Evolutionary conservation across 768 basidiomycete species (phyloP).

Genomic region (Boletus vinaceobasis): DNA sequence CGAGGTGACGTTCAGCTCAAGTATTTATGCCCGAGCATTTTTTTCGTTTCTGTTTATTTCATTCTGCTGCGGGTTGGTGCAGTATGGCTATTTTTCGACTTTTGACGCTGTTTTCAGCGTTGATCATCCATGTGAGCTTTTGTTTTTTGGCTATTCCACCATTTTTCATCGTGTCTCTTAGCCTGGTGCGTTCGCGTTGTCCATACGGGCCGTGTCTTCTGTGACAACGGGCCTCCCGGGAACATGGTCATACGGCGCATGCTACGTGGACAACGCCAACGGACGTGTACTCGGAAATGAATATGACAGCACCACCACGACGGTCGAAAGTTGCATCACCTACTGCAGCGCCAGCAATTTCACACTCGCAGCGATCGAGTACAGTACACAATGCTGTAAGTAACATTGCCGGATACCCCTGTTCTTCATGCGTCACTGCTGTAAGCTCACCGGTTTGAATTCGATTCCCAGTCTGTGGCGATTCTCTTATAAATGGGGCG

Average conservation of each 20-base stretch:
- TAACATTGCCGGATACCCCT: background rate
- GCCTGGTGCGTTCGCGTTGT: background rate
- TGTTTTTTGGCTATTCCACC: background rate
- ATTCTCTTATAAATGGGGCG: constrained; percentile 61
- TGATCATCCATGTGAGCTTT: background rate
- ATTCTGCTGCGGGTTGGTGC: background rate
- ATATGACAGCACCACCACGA: constrained; percentile 39
- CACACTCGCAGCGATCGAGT: constrained; percentile 71
- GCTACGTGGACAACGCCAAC: constrained; percentile 69
- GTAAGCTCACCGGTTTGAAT: constrained; percentile 1
- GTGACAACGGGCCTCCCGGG: constrained; percentile 51
- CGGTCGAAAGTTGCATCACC: constrained; percentile 61
- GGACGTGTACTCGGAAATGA: constrained; percentile 58
- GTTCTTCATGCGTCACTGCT: no score
- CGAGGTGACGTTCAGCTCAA: background rate
- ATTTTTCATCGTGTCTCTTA: background rate
- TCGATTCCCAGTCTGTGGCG: constrained; percentile 58
- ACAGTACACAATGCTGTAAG: constrained; percentile 48
- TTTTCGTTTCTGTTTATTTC: no score
- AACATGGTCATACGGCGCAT: constrained; percentile 58
- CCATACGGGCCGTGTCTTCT: constrained; percentile 21
- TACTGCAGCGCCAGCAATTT: constrained; percentile 55
- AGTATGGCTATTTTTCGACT: constrained; percentile 1
- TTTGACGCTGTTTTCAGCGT: background rate
- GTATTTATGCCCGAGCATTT: background rate